phyloP scores from a whole-genome alignment of 306 rosid genomes.

The Gleditsia sinensis region DNA sequence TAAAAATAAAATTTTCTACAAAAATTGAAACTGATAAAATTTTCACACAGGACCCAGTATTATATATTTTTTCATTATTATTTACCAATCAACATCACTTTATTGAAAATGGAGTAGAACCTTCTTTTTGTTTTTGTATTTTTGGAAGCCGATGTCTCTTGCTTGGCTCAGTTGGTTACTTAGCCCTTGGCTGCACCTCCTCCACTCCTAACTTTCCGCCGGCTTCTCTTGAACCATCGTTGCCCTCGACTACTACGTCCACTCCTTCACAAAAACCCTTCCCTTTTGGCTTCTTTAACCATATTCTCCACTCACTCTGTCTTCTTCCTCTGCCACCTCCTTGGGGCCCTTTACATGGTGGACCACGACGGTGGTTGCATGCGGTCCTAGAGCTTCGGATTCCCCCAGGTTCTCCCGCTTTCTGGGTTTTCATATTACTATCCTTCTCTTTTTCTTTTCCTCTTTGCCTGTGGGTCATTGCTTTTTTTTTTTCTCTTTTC shows the following conservation, averaged over 20 bases:
- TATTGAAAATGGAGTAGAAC: no score
- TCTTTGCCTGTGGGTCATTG: background rate
- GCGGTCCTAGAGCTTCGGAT: background rate
- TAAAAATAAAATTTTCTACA: no score
- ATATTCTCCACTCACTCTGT: background rate
- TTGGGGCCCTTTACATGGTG: slow-evolving; percentile 6
- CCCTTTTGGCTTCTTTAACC: background rate
- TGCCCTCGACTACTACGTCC: background rate
- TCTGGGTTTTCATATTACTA: background rate
- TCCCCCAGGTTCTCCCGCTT: slow-evolving; percentile 26
- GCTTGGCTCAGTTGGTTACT: slow-evolving; percentile 25
- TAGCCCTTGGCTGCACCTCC: slow-evolving; percentile 38
- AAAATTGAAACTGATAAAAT: no score
- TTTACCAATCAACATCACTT: no score
- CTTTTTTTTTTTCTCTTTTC: background rate
- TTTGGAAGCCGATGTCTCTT: background rate
- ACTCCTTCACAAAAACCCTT: slow-evolving; percentile 20
- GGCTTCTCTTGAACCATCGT: background rate
- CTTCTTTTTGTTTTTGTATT: background rate
- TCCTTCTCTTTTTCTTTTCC: background rate
- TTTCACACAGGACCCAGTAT: no score
- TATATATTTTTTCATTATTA: no score
- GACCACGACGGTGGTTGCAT: slow-evolving; percentile 23
- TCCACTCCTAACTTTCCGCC: background rate
- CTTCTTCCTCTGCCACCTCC: slow-evolving; percentile 4